Evolutionary conservation across 441 rosid genomes (phyloP), one percentile per base, ranked within the genome.

Genomic region (Corymbia citriodora): DNA sequence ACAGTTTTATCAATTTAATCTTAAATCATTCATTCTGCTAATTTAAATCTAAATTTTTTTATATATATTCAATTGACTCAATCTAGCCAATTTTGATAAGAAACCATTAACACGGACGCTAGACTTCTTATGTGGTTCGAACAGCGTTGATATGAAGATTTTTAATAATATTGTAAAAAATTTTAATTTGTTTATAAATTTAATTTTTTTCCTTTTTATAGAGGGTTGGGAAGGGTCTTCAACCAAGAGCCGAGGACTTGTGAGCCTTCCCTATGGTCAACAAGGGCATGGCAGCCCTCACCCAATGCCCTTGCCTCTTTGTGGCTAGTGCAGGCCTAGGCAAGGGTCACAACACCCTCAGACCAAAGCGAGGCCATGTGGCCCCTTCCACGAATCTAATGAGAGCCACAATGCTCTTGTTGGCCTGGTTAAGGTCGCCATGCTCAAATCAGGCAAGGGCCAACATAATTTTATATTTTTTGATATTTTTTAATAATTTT

Each of bases 51-150:
- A 40, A 33, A 2, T 1, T 4, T 40, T 40, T 40, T 40, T 40
- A 4, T 40, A 40, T 40, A 40, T 40, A 40, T 40, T 40, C 7
- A 23, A 57, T 23, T 57, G 29, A 57, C 0, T 57, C 25, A 12
- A 57, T 57, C 13, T 1, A 57, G 25, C 2, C 25, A 57, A 57
- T 57, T 57, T 57, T 57, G 25, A 57, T 57, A 23, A 2, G 1
- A 57, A 57, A 57, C 25, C 25, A 23, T 57, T 57, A 29, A 57
- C 13, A 40, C 5, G 45, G 45, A 40, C 45, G 45, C 5, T 40
- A 6, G 45, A 40, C 45, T 40, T 57, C 63, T 0, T 29, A 57
- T 13, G 1, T 0, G 0, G 3, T 57, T 23, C 19, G 5, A 9
- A 8, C 1, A 1, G 2, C 10, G 6, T 57, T 57, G 13, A 57